phyloP scores from a whole-genome alignment of 441 rosid genomes.

The Erysimum pusillum region DNA sequence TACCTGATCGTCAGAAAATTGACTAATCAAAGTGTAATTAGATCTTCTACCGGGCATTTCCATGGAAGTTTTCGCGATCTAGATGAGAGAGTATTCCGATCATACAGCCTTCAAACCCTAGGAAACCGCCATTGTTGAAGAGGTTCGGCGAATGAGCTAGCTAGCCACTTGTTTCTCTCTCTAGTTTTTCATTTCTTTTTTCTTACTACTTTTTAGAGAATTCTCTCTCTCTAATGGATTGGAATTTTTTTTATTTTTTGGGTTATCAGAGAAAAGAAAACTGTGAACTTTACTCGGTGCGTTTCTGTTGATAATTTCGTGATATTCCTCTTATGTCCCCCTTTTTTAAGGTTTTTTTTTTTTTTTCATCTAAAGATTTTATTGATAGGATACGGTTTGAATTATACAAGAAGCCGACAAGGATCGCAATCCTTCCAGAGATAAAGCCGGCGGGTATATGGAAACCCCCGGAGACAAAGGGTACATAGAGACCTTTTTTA shows the following conservation, averaged over 20 bases:
- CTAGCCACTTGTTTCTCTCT: constrained; percentile 47
- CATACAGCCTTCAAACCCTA: constrained; percentile 58
- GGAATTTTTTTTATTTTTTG: constrained; percentile 20
- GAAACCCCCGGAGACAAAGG: too few species aligned
- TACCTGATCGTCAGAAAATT: constrained; percentile 73
- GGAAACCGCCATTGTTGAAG: constrained; percentile 61
- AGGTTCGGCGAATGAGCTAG: constrained; percentile 36
- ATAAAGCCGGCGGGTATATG: too few species aligned
- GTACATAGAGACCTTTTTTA: too few species aligned
- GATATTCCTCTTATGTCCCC: constrained; percentile 38
- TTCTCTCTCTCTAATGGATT: constrained; percentile 49
- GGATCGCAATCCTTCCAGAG: too few species aligned
- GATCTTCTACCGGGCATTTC: constrained; percentile 92
- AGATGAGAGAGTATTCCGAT: constrained; percentile 22
- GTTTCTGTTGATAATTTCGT: constrained; percentile 55
- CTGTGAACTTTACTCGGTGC: constrained; percentile 32
- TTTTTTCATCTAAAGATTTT: too few species aligned
- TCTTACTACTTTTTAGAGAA: neutral
- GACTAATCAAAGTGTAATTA: constrained; percentile 84
- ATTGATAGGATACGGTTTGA: too few species aligned
- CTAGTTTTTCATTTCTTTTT: constrained; percentile 30
- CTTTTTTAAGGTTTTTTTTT: too few species aligned
- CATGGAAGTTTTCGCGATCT: constrained; percentile 57
- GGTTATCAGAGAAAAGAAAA: constrained; percentile 46
- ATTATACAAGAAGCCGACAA: too few species aligned